Conservation (phyloP, 169 alveolate species). For the Plasmodium billcollinsi region DNA sequence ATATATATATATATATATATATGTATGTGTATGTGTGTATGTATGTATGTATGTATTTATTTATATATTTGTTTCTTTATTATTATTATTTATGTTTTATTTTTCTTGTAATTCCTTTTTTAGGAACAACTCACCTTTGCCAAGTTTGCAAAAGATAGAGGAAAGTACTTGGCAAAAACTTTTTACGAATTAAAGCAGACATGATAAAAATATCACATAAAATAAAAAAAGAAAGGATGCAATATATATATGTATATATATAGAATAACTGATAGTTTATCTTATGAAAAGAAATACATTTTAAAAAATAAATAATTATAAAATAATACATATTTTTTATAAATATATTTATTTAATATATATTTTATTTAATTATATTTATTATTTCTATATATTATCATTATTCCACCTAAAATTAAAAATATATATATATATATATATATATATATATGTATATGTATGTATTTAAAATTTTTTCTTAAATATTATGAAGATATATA, state of each 20-base stretch:
- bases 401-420: too few species aligned
- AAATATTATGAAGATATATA: too few species aligned
- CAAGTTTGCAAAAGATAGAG: constrained; percentile 71
- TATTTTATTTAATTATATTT: too few species aligned
- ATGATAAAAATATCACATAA: neutral
- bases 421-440: too few species aligned
- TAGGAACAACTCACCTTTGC: constrained; percentile 71
- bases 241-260: neutral
- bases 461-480: too few species aligned
- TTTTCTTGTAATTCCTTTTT: neutral
- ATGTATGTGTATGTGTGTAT: neutral
- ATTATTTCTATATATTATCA: too few species aligned
- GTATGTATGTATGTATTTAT: neutral
- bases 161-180: constrained; percentile 66
- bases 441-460: too few species aligned
- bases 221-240: constrained; percentile 3
- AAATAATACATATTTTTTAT: neutral
- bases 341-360: too few species aligned
- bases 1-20: too few species aligned
- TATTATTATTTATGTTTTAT: neutral
- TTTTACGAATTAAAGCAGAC: constrained; percentile 56
- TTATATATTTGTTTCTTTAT: neutral
- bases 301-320: neutral
- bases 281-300: too few species aligned
- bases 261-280: neutral